phyloP scores from a whole-genome alignment of 2,329 filamentous ascomycete genomes.

The Colletotrichum tamarilloi region DNA sequence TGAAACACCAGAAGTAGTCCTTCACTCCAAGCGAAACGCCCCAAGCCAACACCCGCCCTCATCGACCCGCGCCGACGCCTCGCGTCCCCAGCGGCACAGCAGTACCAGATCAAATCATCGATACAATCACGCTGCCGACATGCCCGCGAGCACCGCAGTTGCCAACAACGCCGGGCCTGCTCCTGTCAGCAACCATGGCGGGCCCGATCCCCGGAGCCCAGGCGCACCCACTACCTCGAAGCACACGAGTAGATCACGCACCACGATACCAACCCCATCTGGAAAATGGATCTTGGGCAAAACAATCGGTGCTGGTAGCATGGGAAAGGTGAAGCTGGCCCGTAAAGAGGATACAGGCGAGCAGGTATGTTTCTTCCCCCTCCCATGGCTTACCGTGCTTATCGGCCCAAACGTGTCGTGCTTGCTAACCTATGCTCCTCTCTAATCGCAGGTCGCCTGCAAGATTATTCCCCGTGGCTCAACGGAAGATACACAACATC shows the following conservation, averaged over 20 bases:
- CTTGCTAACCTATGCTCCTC: not conserved
- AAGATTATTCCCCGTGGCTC: slow-evolving; percentile 96
- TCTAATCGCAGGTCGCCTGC: slow-evolving; percentile 78
- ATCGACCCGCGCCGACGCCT: slow-evolving; percentile 64
- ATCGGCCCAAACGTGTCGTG: not conserved
- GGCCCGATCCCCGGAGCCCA: slow-evolving; percentile 55
- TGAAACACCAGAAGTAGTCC: slow-evolving; percentile 76
- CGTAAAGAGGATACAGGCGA: slow-evolving; percentile 90
- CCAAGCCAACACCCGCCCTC: slow-evolving; percentile 69
- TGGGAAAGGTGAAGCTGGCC: slow-evolving; percentile 98
- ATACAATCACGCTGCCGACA: slow-evolving; percentile 52
- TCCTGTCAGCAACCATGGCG: slow-evolving; percentile 58
- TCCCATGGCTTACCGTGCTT: not conserved
- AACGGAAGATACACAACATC: slow-evolving; percentile 84
- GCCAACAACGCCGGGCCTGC: slow-evolving; percentile 65
- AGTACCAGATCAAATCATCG: slow-evolving; percentile 59
- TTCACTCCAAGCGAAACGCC: slow-evolving; percentile 71
- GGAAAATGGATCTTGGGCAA: slow-evolving; percentile 97
- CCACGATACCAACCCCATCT: slow-evolving; percentile 88
- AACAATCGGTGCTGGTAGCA: slow-evolving; percentile 96
- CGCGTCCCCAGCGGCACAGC: slow-evolving; percentile 59
- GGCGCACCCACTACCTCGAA: slow-evolving; percentile 53
- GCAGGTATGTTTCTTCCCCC: slow-evolving; percentile 71
- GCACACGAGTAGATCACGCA: slow-evolving; percentile 69
- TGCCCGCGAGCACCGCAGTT: slow-evolving; percentile 61